phyloP scores from a whole-genome alignment of 2,329 filamentous ascomycete genomes.

The Epichloe typhina region DNA sequence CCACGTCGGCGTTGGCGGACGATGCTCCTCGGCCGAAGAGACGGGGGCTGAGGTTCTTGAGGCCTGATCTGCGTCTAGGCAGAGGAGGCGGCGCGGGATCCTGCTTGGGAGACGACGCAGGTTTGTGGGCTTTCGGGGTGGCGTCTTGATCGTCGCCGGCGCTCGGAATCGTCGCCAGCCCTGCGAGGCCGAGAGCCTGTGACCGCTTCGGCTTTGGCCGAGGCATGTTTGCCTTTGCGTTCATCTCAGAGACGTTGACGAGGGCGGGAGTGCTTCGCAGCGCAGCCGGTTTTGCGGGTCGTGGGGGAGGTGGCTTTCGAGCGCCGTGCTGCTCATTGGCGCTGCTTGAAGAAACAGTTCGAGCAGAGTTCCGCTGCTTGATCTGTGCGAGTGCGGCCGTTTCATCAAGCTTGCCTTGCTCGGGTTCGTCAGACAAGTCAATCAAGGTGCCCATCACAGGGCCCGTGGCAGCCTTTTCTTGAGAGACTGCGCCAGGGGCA shows the following conservation, averaged over 20 bases:
- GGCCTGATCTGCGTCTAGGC: constrained; percentile 31
- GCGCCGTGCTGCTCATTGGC: constrained; percentile 18
- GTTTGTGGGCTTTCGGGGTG: constrained; percentile 24
- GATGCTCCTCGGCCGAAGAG: constrained; percentile 17
- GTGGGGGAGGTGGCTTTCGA: constrained; percentile 31
- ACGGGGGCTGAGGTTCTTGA: constrained; percentile 19
- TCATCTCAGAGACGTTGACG: neutral
- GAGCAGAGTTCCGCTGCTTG: constrained; percentile 11
- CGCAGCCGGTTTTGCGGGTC: constrained; percentile 44
- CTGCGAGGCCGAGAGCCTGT: constrained; percentile 11
- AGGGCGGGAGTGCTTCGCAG: constrained; percentile 32
- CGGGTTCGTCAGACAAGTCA: constrained; percentile 43
- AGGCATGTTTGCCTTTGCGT: constrained; percentile 9
- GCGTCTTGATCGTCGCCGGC: neutral
- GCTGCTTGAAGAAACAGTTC: constrained; percentile 9
- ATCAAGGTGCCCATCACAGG: constrained; percentile 45
- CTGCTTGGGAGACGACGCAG: constrained; percentile 6
- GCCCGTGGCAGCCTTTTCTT: constrained; percentile 17
- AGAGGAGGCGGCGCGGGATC: constrained; percentile 32
- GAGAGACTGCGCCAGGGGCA: constrained; percentile 7
- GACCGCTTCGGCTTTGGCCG: constrained; percentile 25
- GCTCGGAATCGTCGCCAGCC: constrained; percentile 21
- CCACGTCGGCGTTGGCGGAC: constrained; percentile 25
- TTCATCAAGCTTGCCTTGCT: constrained; percentile 22
- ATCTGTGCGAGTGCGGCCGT: constrained; percentile 19